These are phyloP conservation scores for Heritiera littoralis DNA, from an alignment of 345 rosid genomes.

Conservation along the genomic window DNA sequence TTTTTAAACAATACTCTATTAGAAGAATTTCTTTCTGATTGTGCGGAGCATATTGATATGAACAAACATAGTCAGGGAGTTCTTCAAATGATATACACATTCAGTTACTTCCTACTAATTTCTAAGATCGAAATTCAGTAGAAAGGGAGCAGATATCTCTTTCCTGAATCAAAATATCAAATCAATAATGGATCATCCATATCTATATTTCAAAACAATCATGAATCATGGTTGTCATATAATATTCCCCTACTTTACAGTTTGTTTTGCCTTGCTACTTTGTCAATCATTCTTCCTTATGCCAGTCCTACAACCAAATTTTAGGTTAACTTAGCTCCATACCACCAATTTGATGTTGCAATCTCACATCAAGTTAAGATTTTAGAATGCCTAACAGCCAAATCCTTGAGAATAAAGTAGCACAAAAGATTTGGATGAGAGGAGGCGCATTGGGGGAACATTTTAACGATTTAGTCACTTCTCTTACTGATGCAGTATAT, in stretches of 20 bases:
- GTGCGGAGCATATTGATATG: neutral
- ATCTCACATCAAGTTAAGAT: neutral
- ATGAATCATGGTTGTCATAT: neutral
- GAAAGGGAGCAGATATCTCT: neutral
- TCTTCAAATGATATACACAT: neutral
- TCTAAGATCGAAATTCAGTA: neutral
- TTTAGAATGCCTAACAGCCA: neutral
- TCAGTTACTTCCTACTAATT: neutral
- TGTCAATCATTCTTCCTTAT: neutral
- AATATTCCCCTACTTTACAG: neutral
- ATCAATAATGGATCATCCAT: neutral
- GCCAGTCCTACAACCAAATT: neutral
- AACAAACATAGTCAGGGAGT: neutral
- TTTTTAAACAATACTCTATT: neutral
- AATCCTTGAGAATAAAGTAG: neutral
- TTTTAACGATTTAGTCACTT: neutral
- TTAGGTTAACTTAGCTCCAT: neutral
- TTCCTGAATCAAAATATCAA: neutral
- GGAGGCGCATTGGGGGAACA: conserved; percentile 1
- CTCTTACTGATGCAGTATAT: neutral
- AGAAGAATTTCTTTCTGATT: neutral
- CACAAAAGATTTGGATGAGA: neutral
- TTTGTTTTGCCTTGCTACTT: neutral
- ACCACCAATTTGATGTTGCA: neutral
- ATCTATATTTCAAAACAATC: neutral